phyloP scores from a whole-genome alignment of 2,329 filamentous ascomycete genomes.

The Colletotrichum simmondsii region DNA sequence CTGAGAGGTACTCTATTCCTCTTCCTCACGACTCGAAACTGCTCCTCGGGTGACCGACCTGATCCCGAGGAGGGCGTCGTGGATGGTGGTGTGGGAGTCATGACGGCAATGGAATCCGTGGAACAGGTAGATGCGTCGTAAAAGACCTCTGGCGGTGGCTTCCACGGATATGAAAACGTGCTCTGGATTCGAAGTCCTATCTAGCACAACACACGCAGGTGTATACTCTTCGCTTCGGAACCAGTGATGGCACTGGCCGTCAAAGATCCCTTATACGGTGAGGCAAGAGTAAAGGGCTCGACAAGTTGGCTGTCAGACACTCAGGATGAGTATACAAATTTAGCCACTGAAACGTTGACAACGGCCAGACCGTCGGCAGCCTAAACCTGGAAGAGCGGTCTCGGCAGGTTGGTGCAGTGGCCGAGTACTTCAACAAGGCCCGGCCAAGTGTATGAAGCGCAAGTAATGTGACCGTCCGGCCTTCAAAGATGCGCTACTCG shows the following conservation, averaged over 20 bases:
- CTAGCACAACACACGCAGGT: conserved; percentile 6
- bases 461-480: not conserved
- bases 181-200: not conserved
- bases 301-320: conserved; percentile 1
- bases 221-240: not conserved
- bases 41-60: conserved; percentile 81
- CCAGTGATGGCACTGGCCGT: not conserved
- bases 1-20: conserved; percentile 92
- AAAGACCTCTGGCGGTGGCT: not conserved
- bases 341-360: conserved; percentile 21
- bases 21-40: conserved; percentile 90
- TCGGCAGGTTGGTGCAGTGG: conserved; percentile 1
- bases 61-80: conserved; percentile 80
- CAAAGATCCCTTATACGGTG: conserved; percentile 6
- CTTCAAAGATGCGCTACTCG: not conserved
- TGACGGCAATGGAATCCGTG: conserved; percentile 47
- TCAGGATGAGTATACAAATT: conserved; percentile 1
- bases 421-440: conserved; percentile 7
- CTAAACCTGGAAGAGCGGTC: not conserved
- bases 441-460: conserved; percentile 3
- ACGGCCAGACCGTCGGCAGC: not conserved
- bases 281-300: not conserved
- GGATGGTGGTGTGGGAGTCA: conserved; percentile 83
- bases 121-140: not conserved
- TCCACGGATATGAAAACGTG: conserved; percentile 1